Conservation (phyloP, 768 basidiomycete genomes). For the Myochromella boudieri region DNA sequence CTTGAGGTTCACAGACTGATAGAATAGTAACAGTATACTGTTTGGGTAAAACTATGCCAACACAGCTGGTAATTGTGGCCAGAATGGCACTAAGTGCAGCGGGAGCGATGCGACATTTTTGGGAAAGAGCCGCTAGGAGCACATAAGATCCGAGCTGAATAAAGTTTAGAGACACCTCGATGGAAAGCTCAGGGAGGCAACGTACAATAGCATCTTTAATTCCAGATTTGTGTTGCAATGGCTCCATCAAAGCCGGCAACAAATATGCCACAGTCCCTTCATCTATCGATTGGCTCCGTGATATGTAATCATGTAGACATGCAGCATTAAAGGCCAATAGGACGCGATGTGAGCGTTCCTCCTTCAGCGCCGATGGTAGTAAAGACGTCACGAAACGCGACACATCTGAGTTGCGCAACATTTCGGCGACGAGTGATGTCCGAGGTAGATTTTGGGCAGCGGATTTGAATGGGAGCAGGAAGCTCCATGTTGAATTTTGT, state of each 20-base stretch:
- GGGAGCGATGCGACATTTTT: conserved; percentile 58
- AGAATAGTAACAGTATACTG: conserved; percentile 68
- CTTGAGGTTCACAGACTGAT: conserved; percentile 65
- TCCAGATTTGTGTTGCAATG: conserved; percentile 41
- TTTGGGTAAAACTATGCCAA: conserved; percentile 43
- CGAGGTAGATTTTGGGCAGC: conserved; percentile 77
- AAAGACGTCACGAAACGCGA: conserved; percentile 70
- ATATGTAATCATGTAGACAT: conserved; percentile 76
- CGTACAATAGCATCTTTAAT: conserved; percentile 59
- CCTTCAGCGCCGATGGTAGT: conserved; percentile 59
- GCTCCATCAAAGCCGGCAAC: conserved; percentile 62
- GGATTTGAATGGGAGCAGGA: conserved; percentile 74
- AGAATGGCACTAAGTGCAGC: conserved; percentile 63
- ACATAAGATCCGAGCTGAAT: conserved; percentile 71
- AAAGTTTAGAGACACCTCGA: neutral
- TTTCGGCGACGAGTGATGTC: conserved; percentile 69
- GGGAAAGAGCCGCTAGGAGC: conserved; percentile 68
- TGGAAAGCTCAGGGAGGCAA: conserved; percentile 3
- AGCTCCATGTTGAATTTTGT: conserved; percentile 60
- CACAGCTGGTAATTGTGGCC: conserved; percentile 49
- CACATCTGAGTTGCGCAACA: conserved; percentile 69
- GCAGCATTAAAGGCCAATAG: conserved; percentile 83
- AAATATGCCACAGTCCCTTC: conserved; percentile 67
- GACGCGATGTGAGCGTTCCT: conserved; percentile 57
- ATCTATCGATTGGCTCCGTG: conserved; percentile 52